These are phyloP conservation scores for Boletus eberwhitei DNA, from an alignment of 768 basidiomycete species.

Conservation along the genomic window DNA sequence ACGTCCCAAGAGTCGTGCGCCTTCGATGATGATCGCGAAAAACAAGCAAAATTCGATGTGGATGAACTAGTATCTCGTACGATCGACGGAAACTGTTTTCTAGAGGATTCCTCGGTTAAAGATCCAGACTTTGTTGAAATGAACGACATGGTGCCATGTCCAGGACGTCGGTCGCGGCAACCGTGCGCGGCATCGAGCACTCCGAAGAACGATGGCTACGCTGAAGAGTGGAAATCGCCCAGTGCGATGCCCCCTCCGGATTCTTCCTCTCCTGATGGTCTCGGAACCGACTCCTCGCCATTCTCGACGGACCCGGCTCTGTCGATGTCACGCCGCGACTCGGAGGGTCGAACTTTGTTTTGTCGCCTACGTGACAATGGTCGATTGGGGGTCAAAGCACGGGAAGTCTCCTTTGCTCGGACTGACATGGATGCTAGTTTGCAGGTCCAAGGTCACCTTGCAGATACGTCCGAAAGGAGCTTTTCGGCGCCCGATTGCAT, in stretches of 20 bases:
- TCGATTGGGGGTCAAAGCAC: not conserved
- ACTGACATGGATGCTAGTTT: not conserved
- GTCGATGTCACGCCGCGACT: not conserved
- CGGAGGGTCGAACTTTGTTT: not conserved
- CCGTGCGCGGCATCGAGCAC: not conserved
- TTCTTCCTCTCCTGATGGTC: conserved; percentile 19
- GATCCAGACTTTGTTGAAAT: not conserved
- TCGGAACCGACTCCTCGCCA: not conserved
- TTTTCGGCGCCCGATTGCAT: not conserved
- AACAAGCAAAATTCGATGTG: not conserved
- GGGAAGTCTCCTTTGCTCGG: not conserved
- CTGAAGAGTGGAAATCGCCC: conserved; percentile 4
- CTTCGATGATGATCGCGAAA: not conserved
- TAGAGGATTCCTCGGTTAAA: not conserved
- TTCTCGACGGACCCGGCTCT: not conserved
- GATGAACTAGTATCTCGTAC: not conserved
- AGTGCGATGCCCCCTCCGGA: conserved; percentile 13
- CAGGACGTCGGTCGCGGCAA: not conserved
- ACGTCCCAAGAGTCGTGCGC: not conserved
- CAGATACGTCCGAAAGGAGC: not conserved
- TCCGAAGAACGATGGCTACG: conserved; percentile 4
- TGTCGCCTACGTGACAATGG: not conserved
- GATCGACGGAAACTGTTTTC: not conserved
- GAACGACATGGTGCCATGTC: not conserved
- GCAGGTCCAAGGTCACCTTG: not conserved